phyloP scores from a whole-genome alignment of 2,329 filamentous ascomycete genomes.

The Trichoderma cornu-damae region DNA sequence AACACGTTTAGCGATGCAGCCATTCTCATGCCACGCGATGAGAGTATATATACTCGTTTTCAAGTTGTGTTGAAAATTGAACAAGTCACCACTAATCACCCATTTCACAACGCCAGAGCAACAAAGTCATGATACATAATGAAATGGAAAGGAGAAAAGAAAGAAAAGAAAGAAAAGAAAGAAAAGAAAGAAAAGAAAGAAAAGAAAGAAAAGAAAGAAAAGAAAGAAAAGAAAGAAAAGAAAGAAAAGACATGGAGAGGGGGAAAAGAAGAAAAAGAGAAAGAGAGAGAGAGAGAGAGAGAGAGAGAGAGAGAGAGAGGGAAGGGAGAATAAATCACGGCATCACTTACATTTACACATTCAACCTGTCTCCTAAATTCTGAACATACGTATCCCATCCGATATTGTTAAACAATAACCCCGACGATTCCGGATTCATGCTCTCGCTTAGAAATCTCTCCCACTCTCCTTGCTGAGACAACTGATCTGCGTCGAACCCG shows the following conservation, averaged over 20 bases:
- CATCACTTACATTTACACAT: slow-evolving; percentile 7
- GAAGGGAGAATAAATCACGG: too few relatives aligned
- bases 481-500: slow-evolving; percentile 12
- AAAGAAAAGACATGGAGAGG: too few relatives aligned
- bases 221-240: too few relatives aligned
- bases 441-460: slow-evolving; percentile 9
- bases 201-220: too few relatives aligned
- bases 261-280: too few relatives aligned
- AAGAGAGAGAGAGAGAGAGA: too few relatives aligned
- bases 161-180: too few relatives aligned
- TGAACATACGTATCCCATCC: slow-evolving; percentile 12
- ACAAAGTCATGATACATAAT: neutral
- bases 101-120: neutral
- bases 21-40: neutral
- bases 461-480: slow-evolving; percentile 12
- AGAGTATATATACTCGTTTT: neutral
- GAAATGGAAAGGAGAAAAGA: neutral
- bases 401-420: slow-evolving; percentile 5
- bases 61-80: neutral
- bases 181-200: too few relatives aligned
- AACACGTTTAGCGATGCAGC: neutral
- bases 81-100: neutral
- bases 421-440: slow-evolving; percentile 10
- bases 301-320: too few relatives aligned
- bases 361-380: slow-evolving; percentile 5